phyloP scores from a whole-genome alignment of 371 early-diverging fungal genomes.

The Apophysomyces variabilis region DNA sequence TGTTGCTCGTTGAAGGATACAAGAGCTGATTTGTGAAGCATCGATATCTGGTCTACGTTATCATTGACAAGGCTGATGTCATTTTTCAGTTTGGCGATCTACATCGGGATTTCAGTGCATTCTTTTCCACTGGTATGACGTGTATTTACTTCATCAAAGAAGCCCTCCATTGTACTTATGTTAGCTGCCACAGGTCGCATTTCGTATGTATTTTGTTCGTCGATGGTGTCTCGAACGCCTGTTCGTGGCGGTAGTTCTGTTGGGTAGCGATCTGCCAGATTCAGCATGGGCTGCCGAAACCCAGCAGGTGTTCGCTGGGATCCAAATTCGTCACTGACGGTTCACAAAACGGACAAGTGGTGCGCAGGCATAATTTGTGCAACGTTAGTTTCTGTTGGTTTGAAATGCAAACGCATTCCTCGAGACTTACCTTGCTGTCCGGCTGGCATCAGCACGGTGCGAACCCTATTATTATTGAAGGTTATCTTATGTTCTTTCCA shows the following conservation, averaged over 20 bases:
- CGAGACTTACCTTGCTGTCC: constrained; percentile 1
- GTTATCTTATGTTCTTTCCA: not conserved
- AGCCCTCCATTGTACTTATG: constrained; percentile 33
- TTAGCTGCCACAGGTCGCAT: constrained; percentile 20
- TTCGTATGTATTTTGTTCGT: constrained; percentile 22
- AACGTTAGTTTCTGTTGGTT: not conserved
- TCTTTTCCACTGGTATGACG: not conserved
- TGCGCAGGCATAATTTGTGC: not conserved
- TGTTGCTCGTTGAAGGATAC: constrained; percentile 45
- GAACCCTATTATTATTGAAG: not conserved
- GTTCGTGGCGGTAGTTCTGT: constrained; percentile 21
- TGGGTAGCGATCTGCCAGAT: constrained; percentile 7
- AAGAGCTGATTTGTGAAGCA: constrained; percentile 36
- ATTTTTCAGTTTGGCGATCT: constrained; percentile 38
- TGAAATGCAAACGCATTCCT: constrained; percentile 10
- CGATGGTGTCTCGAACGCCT: constrained; percentile 2
- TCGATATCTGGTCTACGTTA: constrained; percentile 39
- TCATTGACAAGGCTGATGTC: constrained; percentile 35
- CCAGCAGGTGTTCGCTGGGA: constrained; percentile 33
- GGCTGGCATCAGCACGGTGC: not conserved
- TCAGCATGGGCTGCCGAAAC: constrained; percentile 15
- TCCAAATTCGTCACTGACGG: constrained; percentile 35
- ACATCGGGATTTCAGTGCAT: not conserved
- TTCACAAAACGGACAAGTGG: not conserved
- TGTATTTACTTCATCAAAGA: constrained; percentile 36